Evolutionary conservation across 176 grass and related monocot genomes (phyloP).

Genomic region (Triticum monococcum): DNA sequence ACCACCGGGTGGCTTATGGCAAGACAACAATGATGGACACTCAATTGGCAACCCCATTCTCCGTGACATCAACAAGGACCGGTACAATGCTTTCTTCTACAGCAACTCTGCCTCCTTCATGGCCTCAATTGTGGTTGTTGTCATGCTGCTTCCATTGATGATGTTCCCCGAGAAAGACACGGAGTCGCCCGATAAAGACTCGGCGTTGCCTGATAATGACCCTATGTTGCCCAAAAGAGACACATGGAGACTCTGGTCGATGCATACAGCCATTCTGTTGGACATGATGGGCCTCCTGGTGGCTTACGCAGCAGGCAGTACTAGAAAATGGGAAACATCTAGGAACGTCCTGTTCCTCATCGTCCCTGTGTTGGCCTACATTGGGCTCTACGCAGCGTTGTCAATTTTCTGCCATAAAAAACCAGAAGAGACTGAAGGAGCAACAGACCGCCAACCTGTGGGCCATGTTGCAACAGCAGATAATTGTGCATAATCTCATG

Average conservation of each 20-base stretch:
- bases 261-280: slow-evolving; percentile 29
- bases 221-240: too few relatives aligned
- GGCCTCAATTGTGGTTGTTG: slow-evolving; percentile 31
- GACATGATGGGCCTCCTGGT: slow-evolving; percentile 49
- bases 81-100: slow-evolving; percentile 45
- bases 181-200: too few relatives aligned
- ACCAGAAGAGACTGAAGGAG: too few relatives aligned
- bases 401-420: too few relatives aligned
- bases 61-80: neutral
- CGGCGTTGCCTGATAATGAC: too few relatives aligned
- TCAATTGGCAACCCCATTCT: neutral
- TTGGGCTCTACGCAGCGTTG: neutral
- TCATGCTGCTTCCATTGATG: slow-evolving; percentile 7
- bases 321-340: slow-evolving; percentile 11
- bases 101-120: slow-evolving; percentile 43
- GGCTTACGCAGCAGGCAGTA: slow-evolving; percentile 52
- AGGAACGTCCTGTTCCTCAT: slow-evolving; percentile 32
- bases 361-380: slow-evolving; percentile 29
- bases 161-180: too few relatives aligned
- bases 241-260: slow-evolving; percentile 22
- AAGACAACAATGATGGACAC: neutral
- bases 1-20: slow-evolving; percentile 25
- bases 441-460: too few relatives aligned
- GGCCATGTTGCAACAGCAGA: too few relatives aligned
- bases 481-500: too few relatives aligned